phyloP scores from a whole-genome alignment of 1,139 yeast genomes.

The Suhomyces kunorum region DNA sequence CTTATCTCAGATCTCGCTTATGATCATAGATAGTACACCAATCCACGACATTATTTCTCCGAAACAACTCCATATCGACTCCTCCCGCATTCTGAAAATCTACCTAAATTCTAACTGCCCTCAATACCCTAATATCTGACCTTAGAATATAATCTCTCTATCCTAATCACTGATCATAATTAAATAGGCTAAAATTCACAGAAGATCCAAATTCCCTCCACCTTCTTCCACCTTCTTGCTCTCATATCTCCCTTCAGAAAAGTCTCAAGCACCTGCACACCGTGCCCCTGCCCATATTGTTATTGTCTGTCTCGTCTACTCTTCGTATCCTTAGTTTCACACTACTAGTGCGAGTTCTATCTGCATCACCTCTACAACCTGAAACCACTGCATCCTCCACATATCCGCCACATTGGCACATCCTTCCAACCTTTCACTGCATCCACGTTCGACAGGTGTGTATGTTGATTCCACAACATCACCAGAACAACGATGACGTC shows the following conservation, averaged over 20 bases:
- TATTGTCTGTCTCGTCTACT: not conserved
- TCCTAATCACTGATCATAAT: not conserved
- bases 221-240: not conserved
- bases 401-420: not conserved
- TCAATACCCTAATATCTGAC: no score
- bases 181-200: not conserved
- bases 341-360: not conserved
- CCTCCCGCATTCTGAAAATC: no score
- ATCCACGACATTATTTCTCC: no score
- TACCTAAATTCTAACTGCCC: no score
- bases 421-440: no score
- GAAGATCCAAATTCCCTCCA: not conserved
- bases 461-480: not conserved
- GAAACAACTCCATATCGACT: no score
- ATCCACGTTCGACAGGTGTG: no score
- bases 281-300: not conserved
- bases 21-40: no score
- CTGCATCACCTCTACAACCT: not conserved
- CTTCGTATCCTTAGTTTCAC: not conserved
- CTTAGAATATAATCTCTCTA: not conserved
- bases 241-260: no score
- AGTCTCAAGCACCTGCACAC: not conserved
- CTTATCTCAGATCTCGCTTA: no score
- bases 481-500: not conserved
- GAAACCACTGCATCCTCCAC: not conserved